These are phyloP conservation scores for Talaromyces piceae DNA, from an alignment of 2,329 filamentous ascomycete genomes.

Conservation along the genomic window DNA sequence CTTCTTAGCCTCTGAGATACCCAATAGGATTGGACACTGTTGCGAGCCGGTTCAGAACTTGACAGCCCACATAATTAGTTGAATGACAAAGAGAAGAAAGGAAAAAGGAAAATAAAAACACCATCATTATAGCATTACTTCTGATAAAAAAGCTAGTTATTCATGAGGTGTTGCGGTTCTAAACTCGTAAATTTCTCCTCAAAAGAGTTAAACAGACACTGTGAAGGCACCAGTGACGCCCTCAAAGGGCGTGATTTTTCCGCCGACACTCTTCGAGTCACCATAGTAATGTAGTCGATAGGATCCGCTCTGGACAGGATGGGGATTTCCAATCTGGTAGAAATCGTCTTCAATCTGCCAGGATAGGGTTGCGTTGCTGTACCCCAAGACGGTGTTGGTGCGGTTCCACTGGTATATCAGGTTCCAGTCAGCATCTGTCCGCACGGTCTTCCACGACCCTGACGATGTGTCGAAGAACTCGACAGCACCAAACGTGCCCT, in stretches of 20 bases:
- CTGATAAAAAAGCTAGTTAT: neutral
- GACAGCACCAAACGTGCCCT: conserved; percentile 68
- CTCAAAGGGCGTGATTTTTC: conserved; percentile 60
- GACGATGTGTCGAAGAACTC: conserved; percentile 50
- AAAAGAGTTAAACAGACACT: conserved; percentile 16
- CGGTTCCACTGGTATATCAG: conserved; percentile 74
- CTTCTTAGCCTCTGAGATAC: no score
- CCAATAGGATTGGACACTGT: no score
- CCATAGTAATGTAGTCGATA: conserved; percentile 82
- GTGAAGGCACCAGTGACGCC: conserved; percentile 51
- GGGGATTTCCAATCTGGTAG: conserved; percentile 30
- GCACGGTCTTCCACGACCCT: conserved; percentile 56
- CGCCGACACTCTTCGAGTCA: conserved; percentile 62
- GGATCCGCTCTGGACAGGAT: conserved; percentile 45
- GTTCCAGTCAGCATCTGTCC: conserved; percentile 74
- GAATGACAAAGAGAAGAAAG: no score
- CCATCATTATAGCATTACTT: neutral
- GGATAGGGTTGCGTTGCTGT: conserved; percentile 67
- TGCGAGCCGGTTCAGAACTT: no score
- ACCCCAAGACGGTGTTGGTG: conserved; percentile 60
- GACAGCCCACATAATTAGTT: no score
- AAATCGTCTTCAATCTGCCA: conserved; percentile 68
- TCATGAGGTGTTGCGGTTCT: neutral
- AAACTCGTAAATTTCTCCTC: neutral
- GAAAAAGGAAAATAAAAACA: neutral